A percentile compares a stretch with the other conserved stretches of the same genome.
Conservation (phyloP, 2,329 filamentous ascomycete genomes). For the Microdochium trichocladiopsis region DNA sequence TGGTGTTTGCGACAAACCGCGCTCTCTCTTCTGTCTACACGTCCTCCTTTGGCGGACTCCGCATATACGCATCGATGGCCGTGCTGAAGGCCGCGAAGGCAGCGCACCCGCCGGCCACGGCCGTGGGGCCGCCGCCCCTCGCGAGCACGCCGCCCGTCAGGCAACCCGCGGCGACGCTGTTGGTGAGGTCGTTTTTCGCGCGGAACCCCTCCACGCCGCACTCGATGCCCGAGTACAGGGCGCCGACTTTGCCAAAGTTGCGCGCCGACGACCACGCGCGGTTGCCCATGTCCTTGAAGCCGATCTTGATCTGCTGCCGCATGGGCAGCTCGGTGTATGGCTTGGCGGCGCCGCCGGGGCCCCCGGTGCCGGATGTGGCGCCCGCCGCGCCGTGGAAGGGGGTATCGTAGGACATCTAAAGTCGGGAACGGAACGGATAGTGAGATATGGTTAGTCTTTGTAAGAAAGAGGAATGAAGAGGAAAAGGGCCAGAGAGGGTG, state of each 20-base stretch:
- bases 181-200: conserved; percentile 88
- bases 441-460: not conserved
- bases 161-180: conserved; percentile 83
- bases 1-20: too few relatives aligned
- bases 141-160: conserved; percentile 86
- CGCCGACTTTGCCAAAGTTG: conserved; percentile 92
- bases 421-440: not conserved
- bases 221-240: conserved; percentile 86
- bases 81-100: conserved; percentile 91
- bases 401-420: conserved; percentile 95
- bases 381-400: conserved; percentile 52
- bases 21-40: not conserved
- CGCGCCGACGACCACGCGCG: conserved; percentile 78
- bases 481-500: not conserved
- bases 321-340: conserved; percentile 62
- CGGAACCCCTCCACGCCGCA: conserved; percentile 90
- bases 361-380: conserved; percentile 25
- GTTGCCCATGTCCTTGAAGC: conserved; percentile 91
- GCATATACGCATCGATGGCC: conserved; percentile 89
- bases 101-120: conserved; percentile 77
- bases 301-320: conserved; percentile 72
- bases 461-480: too few relatives aligned
- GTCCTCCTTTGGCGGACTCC: conserved; percentile 53
- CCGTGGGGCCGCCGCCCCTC: conserved; percentile 81
- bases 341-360: conserved; percentile 25